These are phyloP conservation scores for Ligustrum vulgare DNA, from an alignment of 257 asterid genomes.

Conservation along the genomic window DNA sequence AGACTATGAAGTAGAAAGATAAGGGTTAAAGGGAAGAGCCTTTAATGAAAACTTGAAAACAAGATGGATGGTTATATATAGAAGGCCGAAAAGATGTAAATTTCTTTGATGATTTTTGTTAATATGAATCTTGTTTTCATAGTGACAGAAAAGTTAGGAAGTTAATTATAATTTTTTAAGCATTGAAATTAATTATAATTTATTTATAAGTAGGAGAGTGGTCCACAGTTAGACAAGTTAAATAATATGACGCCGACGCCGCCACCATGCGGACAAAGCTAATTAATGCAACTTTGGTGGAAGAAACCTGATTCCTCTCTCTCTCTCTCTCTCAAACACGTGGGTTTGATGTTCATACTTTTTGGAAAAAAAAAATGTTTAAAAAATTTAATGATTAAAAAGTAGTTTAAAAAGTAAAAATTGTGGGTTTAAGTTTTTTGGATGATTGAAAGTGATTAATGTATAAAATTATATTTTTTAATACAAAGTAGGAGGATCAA, in stretches of 20 bases:
- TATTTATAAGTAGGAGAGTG: conserved; percentile 14
- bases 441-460: no score
- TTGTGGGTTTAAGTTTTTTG: no score
- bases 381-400: no score
- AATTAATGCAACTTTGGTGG: conserved; percentile 11
- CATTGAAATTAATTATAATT: not conserved
- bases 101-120: not conserved
- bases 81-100: conserved; percentile 2
- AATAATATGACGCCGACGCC: conserved; percentile 35
- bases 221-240: conserved; percentile 43
- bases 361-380: no score
- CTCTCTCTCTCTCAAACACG: not conserved
- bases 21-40: not conserved
- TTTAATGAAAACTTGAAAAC: conserved; percentile 3
- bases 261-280: conserved; percentile 28
- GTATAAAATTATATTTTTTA: no score
- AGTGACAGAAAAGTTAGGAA: conserved; percentile 1
- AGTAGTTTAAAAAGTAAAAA: no score
- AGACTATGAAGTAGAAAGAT: no score
- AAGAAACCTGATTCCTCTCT: not conserved
- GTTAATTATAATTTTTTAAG: not conserved
- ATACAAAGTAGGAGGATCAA: no score
- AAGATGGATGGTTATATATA: conserved; percentile 29
- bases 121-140: not conserved
- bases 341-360: no score